Evolutionary conservation across 345 rosid genomes (phyloP).

Genomic region (Sonneratia alba): DNA sequence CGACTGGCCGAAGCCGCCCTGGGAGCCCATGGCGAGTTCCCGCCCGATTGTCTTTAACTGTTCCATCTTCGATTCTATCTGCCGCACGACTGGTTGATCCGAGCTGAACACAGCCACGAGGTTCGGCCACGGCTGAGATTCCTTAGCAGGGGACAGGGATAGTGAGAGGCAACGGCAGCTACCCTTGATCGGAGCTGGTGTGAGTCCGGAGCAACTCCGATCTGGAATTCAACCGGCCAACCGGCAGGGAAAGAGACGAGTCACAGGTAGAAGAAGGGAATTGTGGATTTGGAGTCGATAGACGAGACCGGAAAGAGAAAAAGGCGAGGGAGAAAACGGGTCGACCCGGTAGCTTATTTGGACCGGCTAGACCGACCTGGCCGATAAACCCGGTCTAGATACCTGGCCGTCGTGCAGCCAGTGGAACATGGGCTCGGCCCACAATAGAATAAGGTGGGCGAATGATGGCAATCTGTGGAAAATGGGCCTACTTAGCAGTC

Average conservation of each 20-base stretch:
- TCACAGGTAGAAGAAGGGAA: neutral
- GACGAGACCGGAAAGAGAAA: neutral
- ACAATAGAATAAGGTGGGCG: too few species aligned
- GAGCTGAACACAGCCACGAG: neutral
- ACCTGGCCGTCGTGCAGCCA: neutral
- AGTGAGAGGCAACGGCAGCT: neutral
- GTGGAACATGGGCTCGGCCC: too few species aligned
- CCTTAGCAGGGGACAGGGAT: neutral
- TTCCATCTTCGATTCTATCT: conserved; percentile 40
- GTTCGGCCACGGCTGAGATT: neutral
- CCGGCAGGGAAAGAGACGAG: neutral
- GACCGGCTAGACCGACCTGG: neutral
- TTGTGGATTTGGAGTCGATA: conserved; percentile 1
- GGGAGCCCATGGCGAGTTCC: conserved; percentile 99
- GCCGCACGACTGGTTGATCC: neutral
- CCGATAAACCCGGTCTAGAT: neutral
- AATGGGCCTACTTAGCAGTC: too few species aligned
- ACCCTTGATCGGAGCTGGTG: neutral
- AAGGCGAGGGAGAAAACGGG: neutral
- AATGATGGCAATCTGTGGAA: too few species aligned
- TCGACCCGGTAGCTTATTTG: neutral
- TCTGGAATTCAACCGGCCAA: neutral
- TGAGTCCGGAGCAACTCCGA: neutral
- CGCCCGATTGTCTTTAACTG: conserved; percentile 92
- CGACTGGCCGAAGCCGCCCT: conserved; percentile 91